These are phyloP conservation scores for Cladosporium cucumerinum DNA, from an alignment of 2,329 filamentous ascomycete species.

Conservation along the genomic window DNA sequence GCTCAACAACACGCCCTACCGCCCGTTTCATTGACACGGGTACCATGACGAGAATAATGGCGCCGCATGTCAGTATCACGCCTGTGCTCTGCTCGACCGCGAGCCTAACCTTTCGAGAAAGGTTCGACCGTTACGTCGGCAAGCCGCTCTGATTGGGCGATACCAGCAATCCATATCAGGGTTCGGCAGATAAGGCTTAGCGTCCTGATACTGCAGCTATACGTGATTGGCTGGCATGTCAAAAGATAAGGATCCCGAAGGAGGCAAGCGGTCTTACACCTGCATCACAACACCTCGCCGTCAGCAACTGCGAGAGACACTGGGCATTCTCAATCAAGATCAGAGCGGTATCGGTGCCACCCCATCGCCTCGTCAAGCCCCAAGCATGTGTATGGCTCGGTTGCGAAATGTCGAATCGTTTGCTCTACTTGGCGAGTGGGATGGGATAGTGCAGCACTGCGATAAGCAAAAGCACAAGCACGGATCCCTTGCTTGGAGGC, in stretches of 20 bases:
- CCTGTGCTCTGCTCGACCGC: not conserved
- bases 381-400: constrained; percentile 42
- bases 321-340: constrained; percentile 12
- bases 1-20: constrained; percentile 7
- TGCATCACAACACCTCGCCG: constrained; percentile 7
- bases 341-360: constrained; percentile 10
- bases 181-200: not conserved
- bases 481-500: not conserved
- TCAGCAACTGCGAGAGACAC: not conserved
- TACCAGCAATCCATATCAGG: not conserved
- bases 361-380: constrained; percentile 31
- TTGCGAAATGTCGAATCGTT: constrained; percentile 49
- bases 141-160: constrained; percentile 1
- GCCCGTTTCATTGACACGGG: not conserved
- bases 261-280: not conserved
- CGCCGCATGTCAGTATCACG: constrained; percentile 5
- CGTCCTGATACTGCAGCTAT: not conserved
- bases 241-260: constrained; percentile 5
- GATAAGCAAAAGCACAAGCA: constrained; percentile 6
- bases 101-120: constrained; percentile 2
- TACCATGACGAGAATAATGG: not conserved
- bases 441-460: not conserved
- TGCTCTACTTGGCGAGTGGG: not conserved
- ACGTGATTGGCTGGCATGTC: not conserved
- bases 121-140: constrained; percentile 7